phyloP scores from a whole-genome alignment of 306 rosid species.

The Prunus campanulata region DNA sequence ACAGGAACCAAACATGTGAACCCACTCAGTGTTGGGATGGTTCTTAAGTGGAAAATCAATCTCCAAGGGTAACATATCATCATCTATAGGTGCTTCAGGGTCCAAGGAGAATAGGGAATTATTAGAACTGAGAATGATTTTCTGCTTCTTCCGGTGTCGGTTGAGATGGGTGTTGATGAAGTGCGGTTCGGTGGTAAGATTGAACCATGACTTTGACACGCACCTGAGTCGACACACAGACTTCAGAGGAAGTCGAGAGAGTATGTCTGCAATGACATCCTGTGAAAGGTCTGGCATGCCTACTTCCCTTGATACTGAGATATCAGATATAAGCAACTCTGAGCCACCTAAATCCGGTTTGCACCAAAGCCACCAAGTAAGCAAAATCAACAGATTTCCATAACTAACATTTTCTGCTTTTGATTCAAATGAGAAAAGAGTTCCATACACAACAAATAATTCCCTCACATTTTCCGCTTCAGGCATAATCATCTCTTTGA shows the following conservation, averaged over 20 bases:
- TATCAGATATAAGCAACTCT: not conserved
- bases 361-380: conserved; percentile 1
- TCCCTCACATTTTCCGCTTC: not conserved
- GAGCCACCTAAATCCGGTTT: conserved; percentile 1
- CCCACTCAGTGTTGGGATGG: not conserved
- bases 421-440: not conserved
- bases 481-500: not conserved
- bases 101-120: conserved; percentile 13
- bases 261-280: conserved; percentile 10
- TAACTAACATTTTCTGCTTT: not conserved
- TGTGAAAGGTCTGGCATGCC: conserved; percentile 2
- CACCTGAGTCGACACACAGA: conserved; percentile 14
- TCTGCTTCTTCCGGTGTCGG: conserved; percentile 6
- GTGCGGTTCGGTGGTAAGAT: conserved; percentile 7
- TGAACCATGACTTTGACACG: conserved; percentile 13
- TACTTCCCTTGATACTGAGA: conserved; percentile 6
- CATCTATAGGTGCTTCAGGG: conserved; percentile 22
- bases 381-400: not conserved
- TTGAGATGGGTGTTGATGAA: conserved; percentile 9
- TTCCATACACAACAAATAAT: not conserved
- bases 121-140: conserved; percentile 6
- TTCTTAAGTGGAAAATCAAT: conserved; percentile 14
- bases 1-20: conserved; percentile 11
- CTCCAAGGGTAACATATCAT: conserved; percentile 14
- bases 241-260: conserved; percentile 13